Percentiles rank a stretch among this genome's conserved stretches.
These are phyloP conservation scores for Penicillium psychrosexuale DNA, from an alignment of 2,329 filamentous ascomycete species.

Conservation along the genomic window DNA sequence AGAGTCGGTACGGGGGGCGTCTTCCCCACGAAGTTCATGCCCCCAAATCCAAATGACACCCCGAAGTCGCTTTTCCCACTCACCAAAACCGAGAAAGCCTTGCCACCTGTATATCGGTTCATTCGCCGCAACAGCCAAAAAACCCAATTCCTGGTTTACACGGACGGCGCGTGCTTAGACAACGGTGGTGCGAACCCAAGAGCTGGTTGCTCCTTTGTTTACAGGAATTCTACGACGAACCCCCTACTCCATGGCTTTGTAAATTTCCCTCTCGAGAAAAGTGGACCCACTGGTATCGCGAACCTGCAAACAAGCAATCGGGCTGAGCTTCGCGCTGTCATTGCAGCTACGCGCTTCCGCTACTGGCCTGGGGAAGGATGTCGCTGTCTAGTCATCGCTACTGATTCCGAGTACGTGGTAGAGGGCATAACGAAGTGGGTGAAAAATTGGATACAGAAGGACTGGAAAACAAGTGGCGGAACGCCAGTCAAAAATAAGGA, in stretches of 20 bases:
- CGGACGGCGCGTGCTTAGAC: background rate
- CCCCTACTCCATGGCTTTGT: background rate
- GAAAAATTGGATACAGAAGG: slow-evolving; percentile 23
- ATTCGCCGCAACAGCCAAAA: background rate
- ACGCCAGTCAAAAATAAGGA: background rate
- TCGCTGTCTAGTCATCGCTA: slow-evolving; percentile 51
- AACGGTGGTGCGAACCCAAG: background rate
- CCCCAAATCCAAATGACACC: background rate
- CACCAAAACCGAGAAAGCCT: background rate
- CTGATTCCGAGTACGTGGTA: slow-evolving; percentile 53
- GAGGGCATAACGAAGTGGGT: slow-evolving; percentile 50
- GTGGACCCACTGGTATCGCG: background rate
- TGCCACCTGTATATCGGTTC: background rate
- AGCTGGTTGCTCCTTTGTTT: background rate
- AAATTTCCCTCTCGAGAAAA: background rate
- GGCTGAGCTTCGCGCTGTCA: slow-evolving; percentile 55
- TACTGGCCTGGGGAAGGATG: slow-evolving; percentile 46
- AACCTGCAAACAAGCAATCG: slow-evolving; percentile 50
- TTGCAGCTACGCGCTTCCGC: slow-evolving; percentile 49
- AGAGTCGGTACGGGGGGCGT: background rate
- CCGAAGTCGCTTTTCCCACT: background rate
- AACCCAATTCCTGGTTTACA: background rate
- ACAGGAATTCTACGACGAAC: background rate
- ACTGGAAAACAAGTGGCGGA: slow-evolving; percentile 37
- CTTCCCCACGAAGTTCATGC: background rate